Percentiles rank a stretch among this genome's conserved stretches.
Conservation (phyloP, 169 alveolate genomes). For the Cryptosporidium sp. region DNA sequence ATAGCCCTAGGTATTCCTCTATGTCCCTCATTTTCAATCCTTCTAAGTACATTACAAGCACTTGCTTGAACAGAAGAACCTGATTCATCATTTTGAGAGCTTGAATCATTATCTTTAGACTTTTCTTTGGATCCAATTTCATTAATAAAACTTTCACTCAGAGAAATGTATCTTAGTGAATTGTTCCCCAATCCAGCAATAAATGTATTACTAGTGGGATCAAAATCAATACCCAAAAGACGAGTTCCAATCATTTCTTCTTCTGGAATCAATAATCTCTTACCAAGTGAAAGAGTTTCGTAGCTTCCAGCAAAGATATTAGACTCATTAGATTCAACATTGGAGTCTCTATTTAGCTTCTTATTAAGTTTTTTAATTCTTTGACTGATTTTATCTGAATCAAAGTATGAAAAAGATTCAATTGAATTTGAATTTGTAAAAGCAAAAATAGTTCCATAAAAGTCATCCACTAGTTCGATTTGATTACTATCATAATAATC, state of each 20-base stretch:
- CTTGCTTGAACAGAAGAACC: constrained; percentile 71
- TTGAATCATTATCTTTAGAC: constrained; percentile 30
- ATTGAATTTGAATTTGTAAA: constrained; percentile 53
- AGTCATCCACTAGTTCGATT: constrained; percentile 29
- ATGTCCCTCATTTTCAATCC: constrained; percentile 81
- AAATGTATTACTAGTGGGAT: constrained; percentile 32
- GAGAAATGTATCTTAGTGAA: constrained; percentile 41
- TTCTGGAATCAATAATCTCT: constrained; percentile 26
- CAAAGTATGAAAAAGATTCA: constrained; percentile 61
- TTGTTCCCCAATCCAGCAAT: constrained; percentile 46
- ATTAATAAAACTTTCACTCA: not conserved
- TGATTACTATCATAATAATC: constrained; percentile 1
- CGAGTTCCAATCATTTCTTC: constrained; percentile 74
- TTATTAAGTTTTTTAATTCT: constrained; percentile 56
- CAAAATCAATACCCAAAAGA: constrained; percentile 51
- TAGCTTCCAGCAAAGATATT: constrained; percentile 39
- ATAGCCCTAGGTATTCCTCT: constrained; percentile 78
- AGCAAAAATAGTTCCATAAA: constrained; percentile 47
- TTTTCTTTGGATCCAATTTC: constrained; percentile 1
- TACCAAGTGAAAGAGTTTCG: constrained; percentile 39
- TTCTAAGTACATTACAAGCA: constrained; percentile 78
- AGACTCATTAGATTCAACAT: constrained; percentile 17
- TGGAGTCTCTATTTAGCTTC: constrained; percentile 26
- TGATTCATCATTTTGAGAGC: constrained; percentile 8
- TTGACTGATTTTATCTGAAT: constrained; percentile 17